Evolutionary conservation across 805 yeast genomes (phyloP).

Genomic region (Cyberlindnera saturnus): DNA sequence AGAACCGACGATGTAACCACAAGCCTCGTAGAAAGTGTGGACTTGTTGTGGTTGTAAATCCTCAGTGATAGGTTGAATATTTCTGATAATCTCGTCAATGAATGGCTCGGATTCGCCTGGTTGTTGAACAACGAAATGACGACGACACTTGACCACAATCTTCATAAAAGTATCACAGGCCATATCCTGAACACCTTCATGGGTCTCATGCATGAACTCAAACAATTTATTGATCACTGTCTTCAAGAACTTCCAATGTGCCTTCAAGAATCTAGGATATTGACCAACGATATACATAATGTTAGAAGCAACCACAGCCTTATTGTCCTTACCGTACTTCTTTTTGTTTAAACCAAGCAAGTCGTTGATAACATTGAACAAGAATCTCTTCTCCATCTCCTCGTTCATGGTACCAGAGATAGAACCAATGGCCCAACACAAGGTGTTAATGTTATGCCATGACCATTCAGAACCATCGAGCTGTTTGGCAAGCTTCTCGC

Average conservation of each 20-base stretch:
- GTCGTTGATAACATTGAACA: slow-evolving; percentile 91
- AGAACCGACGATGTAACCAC: slow-evolving; percentile 89
- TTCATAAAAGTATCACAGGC: slow-evolving; percentile 98
- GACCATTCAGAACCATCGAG: slow-evolving; percentile 98
- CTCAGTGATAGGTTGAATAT: slow-evolving; percentile 79
- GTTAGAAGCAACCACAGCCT: slow-evolving; percentile 99
- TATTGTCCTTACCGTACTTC: slow-evolving; percentile 96
- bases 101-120: slow-evolving; percentile 84
- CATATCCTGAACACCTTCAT: slow-evolving; percentile 99
- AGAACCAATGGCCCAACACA: slow-evolving; percentile 99
- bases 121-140: slow-evolving; percentile 88
- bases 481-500: slow-evolving; percentile 83
- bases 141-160: slow-evolving; percentile 90
- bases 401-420: slow-evolving; percentile 98
- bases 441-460: slow-evolving; percentile 94
- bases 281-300: slow-evolving; percentile 99
- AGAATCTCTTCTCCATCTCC: slow-evolving; percentile 90
- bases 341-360: slow-evolving; percentile 86
- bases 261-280: slow-evolving; percentile 93
- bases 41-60: slow-evolving; percentile 97
- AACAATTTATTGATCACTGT: slow-evolving; percentile 93
- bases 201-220: slow-evolving; percentile 99
- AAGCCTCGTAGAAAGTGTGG: slow-evolving; percentile 95
- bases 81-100: slow-evolving; percentile 80
- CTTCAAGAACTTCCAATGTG: slow-evolving; percentile 96